Percentiles rank a stretch among this genome's conserved stretches.
Conservation (phyloP, 257 asterid species). For the Orobanche coerulescens region DNA sequence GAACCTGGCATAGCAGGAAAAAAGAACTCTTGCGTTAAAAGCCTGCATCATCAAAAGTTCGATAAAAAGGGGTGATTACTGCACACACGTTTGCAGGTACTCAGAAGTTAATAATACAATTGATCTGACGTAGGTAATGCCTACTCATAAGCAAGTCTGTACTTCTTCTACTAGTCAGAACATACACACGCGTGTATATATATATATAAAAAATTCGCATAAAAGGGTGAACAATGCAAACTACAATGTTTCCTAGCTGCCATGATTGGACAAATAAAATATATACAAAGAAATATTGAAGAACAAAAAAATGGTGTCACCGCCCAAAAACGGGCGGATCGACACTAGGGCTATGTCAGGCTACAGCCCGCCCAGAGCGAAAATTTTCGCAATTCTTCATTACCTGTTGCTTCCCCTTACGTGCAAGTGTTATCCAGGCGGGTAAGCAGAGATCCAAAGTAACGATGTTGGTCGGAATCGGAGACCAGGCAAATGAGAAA, state of each 20-base stretch:
- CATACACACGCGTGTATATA: not conserved
- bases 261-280: not conserved
- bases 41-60: not conserved
- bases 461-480: no score
- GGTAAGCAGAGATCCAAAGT: no score
- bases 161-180: no score
- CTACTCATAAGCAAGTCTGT: not conserved
- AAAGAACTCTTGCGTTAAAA: not conserved
- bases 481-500: no score
- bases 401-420: no score
- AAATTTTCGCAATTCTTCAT: no score
- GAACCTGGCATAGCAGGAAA: conserved; percentile 14
- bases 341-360: no score
- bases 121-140: not conserved
- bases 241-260: not conserved
- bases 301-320: no score
- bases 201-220: not conserved
- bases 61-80: not conserved
- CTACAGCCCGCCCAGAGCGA: no score
- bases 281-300: no score
- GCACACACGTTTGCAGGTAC: conserved; percentile 1
- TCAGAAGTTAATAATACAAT: not conserved
- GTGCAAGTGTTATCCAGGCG: no score
- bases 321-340: no score
- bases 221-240: not conserved